Conservation (phyloP, 371 early-diverging fungal genomes). For the Circinella minor region DNA sequence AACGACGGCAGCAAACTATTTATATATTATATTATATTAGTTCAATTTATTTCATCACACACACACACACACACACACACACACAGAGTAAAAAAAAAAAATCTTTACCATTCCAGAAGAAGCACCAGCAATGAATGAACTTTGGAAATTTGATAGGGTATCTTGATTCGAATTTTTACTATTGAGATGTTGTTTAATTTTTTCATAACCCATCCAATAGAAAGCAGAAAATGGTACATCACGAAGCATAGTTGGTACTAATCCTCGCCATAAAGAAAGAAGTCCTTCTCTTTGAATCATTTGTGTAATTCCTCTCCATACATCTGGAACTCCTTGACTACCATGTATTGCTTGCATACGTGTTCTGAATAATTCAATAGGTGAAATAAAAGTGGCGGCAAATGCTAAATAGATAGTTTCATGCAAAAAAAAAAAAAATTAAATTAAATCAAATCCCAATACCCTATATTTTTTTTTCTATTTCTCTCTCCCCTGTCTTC, state of each 20-base stretch:
- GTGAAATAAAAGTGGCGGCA: constrained; percentile 85
- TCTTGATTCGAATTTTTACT: constrained; percentile 13
- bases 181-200: constrained; percentile 43
- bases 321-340: constrained; percentile 57
- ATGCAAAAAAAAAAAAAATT: neutral
- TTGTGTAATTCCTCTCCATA: constrained; percentile 62
- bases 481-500: too few species aligned
- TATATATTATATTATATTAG: neutral
- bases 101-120: constrained; percentile 68
- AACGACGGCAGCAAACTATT: constrained; percentile 82
- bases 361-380: constrained; percentile 91
- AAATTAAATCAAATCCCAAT: neutral
- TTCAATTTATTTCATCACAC: neutral
- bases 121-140: constrained; percentile 79
- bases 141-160: constrained; percentile 50
- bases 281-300: constrained; percentile 72
- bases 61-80: neutral
- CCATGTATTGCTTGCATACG: constrained; percentile 81
- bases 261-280: constrained; percentile 77
- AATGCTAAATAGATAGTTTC: constrained; percentile 48
- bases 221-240: constrained; percentile 69
- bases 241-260: constrained; percentile 52
- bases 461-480: neutral
- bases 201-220: constrained; percentile 95
- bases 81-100: too few species aligned